Percentiles rank a stretch among this genome's conserved stretches.
These are phyloP conservation scores for Chrysanthemum lavandulifolium DNA, from an alignment of 129 eudicot genomes.

Conservation along the genomic window DNA sequence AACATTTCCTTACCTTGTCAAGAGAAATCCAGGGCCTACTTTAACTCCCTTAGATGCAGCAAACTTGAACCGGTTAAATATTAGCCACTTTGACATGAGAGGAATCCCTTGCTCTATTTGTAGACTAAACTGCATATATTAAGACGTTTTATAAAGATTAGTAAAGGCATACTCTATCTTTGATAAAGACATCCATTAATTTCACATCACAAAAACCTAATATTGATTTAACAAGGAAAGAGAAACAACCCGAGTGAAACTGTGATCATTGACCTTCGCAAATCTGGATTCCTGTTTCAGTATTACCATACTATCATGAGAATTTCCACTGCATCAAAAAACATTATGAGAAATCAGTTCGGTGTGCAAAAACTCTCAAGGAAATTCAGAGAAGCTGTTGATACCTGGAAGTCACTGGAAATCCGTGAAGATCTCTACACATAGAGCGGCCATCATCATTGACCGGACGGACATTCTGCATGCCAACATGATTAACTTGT, in stretches of 20 bases:
- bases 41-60: conserved; percentile 76
- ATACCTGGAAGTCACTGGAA: conserved; percentile 90
- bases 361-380: conserved; percentile 3
- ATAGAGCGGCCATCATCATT: conserved; percentile 82
- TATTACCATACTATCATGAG: conserved; percentile 85
- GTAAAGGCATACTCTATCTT: background rate
- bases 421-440: conserved; percentile 86
- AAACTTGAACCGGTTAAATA: conserved; percentile 88
- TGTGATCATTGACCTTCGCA: conserved; percentile 72
- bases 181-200: background rate
- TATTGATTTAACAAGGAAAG: conserved; percentile 17
- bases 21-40: conserved; percentile 86
- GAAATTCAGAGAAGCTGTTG: conserved; percentile 19
- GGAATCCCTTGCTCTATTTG: conserved; percentile 99
- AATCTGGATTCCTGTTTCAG: conserved; percentile 86
- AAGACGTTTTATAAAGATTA: conserved; percentile 7
- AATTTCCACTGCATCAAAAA: conserved; percentile 66
- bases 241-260: conserved; percentile 68
- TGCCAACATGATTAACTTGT: conserved; percentile 9
- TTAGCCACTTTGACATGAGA: conserved; percentile 78
- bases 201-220: background rate
- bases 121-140: conserved; percentile 60
- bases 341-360: background rate
- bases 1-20: conserved; percentile 58
- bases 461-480: conserved; percentile 88